Conservation (phyloP, 2,329 filamentous ascomycete genomes). For the Mariannaea elegans region DNA sequence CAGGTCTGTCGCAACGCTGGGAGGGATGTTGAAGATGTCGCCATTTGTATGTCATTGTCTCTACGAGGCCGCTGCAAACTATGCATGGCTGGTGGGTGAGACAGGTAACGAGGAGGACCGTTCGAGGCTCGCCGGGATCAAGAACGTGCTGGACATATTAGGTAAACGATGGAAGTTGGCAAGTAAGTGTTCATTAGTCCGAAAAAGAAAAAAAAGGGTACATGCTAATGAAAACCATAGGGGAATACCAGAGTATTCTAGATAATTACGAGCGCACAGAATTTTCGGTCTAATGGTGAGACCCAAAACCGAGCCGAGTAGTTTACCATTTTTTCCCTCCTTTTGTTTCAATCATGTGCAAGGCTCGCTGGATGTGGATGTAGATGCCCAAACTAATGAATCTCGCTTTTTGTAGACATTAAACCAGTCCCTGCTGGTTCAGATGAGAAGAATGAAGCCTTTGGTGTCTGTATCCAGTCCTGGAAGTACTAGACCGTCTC, state of each 20-base stretch:
- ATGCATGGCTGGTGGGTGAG: neutral
- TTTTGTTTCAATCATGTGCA: too few species aligned
- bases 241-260: neutral
- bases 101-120: neutral
- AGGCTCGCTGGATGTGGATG: too few species aligned
- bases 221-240: neutral
- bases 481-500: too few species aligned
- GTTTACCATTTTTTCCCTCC: too few species aligned
- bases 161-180: constrained; percentile 6
- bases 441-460: too few species aligned
- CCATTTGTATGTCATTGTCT: constrained; percentile 9
- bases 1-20: neutral
- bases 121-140: neutral
- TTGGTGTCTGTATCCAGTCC: too few species aligned
- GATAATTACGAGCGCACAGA: neutral
- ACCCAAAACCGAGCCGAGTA: too few species aligned
- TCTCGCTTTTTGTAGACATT: too few species aligned
- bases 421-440: too few species aligned
- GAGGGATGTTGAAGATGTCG: constrained; percentile 1
- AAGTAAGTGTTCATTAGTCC: constrained; percentile 9
- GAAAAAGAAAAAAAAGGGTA: neutral
- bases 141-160: neutral
- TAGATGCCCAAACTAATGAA: too few species aligned
- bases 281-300: neutral
- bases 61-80: constrained; percentile 2